Evolutionary conservation across 169 alveolate genomes (phyloP), one percentile per base, ranked within the genome.

Genomic region (Plasmodium yoelii): DNA sequence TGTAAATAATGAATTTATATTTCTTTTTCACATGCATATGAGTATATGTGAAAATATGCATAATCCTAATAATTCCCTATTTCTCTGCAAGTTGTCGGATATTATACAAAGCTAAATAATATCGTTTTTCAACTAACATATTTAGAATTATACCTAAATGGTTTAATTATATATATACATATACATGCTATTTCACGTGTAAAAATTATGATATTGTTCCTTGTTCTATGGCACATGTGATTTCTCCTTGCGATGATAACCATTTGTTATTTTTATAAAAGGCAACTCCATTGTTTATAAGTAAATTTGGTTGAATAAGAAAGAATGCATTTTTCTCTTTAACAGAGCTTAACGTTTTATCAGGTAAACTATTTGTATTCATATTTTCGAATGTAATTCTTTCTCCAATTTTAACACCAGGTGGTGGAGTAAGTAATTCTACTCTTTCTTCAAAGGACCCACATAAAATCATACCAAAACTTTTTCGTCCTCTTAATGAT

Each of bases 381-480:
- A 77, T 61, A 64, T 77, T 77, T 63, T 77, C 77, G 49, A 47
- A 63, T 26, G 65, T 63, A 26, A 77, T 77, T 47, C 88, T 77
- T 68, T 77, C 88, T 46, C 88, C 88, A 63, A 64, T 55, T 55
- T 55, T 77, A 13, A 13, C 88, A 22, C 88, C 88, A 24, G 57
- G 18, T 63, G 88, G 88, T 8, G 88, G 88, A 42, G n/a, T 6
- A 63, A 77, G 88, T 64, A 77, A 68, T 57, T 77, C 88, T 49
- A 77, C 47, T 34, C 49, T 65, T 8, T 63, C 88, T 46, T 68
- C 64, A 63, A 77, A 77, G 34, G 88, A 77, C 1, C 80, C 95
- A 63, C 95, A 92, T 44, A 92, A 75, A 26, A 95, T 93, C 97
- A 95, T 95, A 22, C 97, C 97, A 69, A 94, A 89, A 15, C 97